A percentile compares a stretch with the other conserved stretches of the same genome.
Conservation (phyloP, 805 yeast genomes). For the Candida nanaspora region DNA sequence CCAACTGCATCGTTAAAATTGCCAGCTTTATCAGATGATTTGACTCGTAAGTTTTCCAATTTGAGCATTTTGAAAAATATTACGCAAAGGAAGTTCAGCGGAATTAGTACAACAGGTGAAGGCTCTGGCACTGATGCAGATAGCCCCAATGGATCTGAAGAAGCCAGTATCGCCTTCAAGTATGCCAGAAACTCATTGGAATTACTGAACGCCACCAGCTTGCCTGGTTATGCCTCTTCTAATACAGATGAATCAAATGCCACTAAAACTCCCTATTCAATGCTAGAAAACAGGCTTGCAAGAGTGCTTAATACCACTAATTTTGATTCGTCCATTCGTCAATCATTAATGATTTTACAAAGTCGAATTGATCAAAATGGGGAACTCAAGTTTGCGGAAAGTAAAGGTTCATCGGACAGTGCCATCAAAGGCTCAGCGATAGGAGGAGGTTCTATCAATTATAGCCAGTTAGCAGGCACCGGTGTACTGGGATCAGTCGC, state of each 20-base stretch:
- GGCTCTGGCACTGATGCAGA: background rate
- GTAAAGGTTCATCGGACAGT: conserved; percentile 5
- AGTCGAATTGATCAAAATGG: conserved; percentile 18
- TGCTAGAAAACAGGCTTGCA: conserved; percentile 36
- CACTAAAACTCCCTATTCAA: background rate
- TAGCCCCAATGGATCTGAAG: background rate
- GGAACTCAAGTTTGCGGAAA: background rate
- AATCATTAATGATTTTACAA: conserved; percentile 21
- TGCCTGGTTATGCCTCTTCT: background rate
- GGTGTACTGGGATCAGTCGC: conserved; percentile 50
- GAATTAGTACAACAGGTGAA: background rate
- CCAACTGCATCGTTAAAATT: conserved; percentile 34
- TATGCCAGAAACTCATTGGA: conserved; percentile 42
- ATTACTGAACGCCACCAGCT: conserved; percentile 15
- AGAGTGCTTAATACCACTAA: conserved; percentile 40
- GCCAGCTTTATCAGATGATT: conserved; percentile 29
- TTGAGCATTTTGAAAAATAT: conserved; percentile 24
- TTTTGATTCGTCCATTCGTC: conserved; percentile 29
- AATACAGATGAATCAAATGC: background rate
- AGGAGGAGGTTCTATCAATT: conserved; percentile 8
- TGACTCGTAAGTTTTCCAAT: conserved; percentile 30
- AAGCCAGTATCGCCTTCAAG: conserved; percentile 28
- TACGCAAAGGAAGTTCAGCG: conserved; percentile 2
- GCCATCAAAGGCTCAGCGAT: too few relatives aligned
- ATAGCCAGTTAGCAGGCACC: conserved; percentile 35